phyloP scores from a whole-genome alignment of 345 rosid species.

The Rhodamnia argentea region DNA sequence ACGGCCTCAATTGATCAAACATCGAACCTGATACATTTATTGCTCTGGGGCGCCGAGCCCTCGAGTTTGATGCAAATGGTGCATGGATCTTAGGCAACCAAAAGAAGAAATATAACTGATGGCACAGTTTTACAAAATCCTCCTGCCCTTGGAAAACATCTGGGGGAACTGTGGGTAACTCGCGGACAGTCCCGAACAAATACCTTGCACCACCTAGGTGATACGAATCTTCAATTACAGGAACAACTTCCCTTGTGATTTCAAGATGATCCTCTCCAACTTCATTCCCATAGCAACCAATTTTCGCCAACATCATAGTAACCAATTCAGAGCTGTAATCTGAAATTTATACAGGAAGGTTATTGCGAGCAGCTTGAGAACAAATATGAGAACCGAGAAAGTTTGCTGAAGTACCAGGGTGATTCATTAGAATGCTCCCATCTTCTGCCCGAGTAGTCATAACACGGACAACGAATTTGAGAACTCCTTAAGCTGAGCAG shows the following conservation, averaged over 20 bases:
- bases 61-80: not conserved
- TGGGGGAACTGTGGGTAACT: not conserved
- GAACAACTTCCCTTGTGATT: not conserved
- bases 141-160: not conserved
- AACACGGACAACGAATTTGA: not conserved
- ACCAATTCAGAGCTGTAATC: not conserved
- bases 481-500: not conserved
- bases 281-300: not conserved
- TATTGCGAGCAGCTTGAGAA: not conserved
- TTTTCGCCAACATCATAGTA: not conserved
- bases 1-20: not conserved
- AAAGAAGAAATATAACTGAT: not conserved
- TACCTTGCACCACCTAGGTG: not conserved
- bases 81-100: not conserved
- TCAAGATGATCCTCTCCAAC: not conserved
- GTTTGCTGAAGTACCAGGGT: not conserved
- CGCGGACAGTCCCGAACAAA: not conserved
- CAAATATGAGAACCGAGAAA: not conserved
- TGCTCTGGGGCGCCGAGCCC: not conserved
- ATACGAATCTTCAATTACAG: not conserved
- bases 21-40: not conserved
- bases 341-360: not conserved
- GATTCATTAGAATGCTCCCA: not conserved
- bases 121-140: not conserved
- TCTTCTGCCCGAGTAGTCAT: not conserved